Base-by-base conservation (phyloP, 208 protist genomes). In the Vickermania spadyakhi region DNA sequence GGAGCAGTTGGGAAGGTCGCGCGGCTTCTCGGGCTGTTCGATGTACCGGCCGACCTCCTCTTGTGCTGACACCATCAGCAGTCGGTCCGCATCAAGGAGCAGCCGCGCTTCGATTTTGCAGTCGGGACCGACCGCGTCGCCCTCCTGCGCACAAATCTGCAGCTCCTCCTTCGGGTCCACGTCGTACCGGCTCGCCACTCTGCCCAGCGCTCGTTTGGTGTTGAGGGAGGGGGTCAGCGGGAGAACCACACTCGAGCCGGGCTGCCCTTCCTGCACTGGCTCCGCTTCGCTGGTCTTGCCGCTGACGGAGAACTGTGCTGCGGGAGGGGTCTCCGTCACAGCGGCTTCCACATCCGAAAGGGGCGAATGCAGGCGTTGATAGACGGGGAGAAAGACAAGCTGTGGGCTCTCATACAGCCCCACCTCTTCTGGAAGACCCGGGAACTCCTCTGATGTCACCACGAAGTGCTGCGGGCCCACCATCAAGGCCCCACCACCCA, bases 41-140 rank as follows among this genome's bases (percentile, higher is more conserved):
- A 72, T 70, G 65, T 86, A 89, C 31, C 73, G 70, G 31, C 58
- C 70, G 0, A 78, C 75, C 59, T 89, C 82, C 28, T 89, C 82
- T 2, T 75, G 27, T 2, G 76, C 66, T 28, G 65, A 69, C 49
- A 89, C 71, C 42, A 89, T 57, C 68, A 81, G 60, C 2, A 84
- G 73, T 21, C 75, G 72, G n/a, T 82, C 65, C 0, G 71, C 57
- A 54, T 86, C 62, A 50, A 89, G 81, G 29, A 77, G 18, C 18
- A 89, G 65, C 7, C 82, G 72, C 11, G 82, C 75, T 28, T 68
- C 78, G 14, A 86, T 65, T 57, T 89, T 89, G 49, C 71, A 75
- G 31, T 84, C 73, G 18, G 36, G 36, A 7, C 36, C 36, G 11
- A 45, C 36, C 11, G 7, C 11, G 36, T 45, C 36, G 36, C 36